Percentiles rank a stretch among this genome's conserved stretches.
These are phyloP conservation scores for Polytrichum formosum DNA, from an alignment of 225 moss, liverwort and hornwort genomes.

Conservation along the genomic window DNA sequence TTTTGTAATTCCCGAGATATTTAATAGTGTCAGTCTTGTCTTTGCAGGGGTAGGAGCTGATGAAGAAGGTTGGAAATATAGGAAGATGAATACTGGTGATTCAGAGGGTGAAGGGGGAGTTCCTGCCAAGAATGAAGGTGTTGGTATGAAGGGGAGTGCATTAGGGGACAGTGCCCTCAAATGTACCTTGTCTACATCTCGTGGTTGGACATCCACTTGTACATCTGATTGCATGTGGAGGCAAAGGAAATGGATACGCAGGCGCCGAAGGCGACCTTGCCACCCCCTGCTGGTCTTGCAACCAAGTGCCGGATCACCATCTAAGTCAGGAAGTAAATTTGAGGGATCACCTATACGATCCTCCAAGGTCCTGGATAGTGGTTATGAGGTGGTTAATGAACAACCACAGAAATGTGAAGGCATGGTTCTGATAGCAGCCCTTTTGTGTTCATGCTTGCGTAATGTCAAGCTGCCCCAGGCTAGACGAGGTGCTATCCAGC, in stretches of 20 bases:
- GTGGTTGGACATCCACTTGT: constrained; percentile 42
- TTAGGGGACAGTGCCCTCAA: constrained; percentile 26
- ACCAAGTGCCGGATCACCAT: constrained; percentile 20
- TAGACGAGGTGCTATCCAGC: constrained; percentile 84
- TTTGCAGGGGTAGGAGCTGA: constrained; percentile 48
- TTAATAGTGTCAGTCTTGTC: too few species aligned
- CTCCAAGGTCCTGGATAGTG: constrained; percentile 19
- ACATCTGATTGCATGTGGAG: constrained; percentile 44
- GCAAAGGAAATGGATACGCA: constrained; percentile 59
- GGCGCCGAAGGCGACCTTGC: constrained; percentile 55
- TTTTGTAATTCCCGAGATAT: too few species aligned
- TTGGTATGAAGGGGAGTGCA: constrained; percentile 24
- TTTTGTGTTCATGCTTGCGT: constrained; percentile 90
- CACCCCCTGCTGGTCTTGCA: constrained; percentile 37
- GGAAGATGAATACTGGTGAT: constrained; percentile 33
- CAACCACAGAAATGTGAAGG: constrained; percentile 78
- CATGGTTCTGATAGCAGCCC: constrained; percentile 90
- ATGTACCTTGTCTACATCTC: constrained; percentile 21
- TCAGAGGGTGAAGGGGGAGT: constrained; percentile 27
- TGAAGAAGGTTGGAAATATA: constrained; percentile 62
- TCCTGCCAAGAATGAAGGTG: constrained; percentile 12
- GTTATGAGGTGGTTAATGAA: constrained; percentile 20
- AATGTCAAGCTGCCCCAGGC: constrained; percentile 95
- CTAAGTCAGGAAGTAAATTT: constrained; percentile 15
- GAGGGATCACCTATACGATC: constrained; percentile 23